Percentiles rank a stretch among this genome's conserved stretches.
Evolutionary conservation across 192 early-diverging fungal genomes (phyloP).

Genomic region (Coemansia sp.): DNA sequence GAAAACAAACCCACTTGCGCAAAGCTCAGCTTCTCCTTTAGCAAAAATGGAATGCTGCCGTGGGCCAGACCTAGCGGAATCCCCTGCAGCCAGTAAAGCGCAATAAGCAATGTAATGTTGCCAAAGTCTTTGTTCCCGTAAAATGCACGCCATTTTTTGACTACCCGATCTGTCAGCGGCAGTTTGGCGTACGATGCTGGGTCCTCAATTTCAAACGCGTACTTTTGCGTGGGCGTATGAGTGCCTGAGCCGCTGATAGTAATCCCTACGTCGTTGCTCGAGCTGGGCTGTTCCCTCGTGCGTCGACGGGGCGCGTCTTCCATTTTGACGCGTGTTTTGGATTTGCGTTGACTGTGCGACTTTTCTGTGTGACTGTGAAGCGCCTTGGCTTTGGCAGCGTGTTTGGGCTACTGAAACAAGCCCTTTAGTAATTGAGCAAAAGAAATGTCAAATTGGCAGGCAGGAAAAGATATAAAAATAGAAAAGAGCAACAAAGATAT

Average conservation of each 20-base stretch:
- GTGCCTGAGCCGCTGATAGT: conserved; percentile 29
- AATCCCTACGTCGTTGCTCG: conserved; percentile 35
- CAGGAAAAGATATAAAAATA: neutral
- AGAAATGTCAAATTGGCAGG: neutral
- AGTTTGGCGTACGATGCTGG: conserved; percentile 23
- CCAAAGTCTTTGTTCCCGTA: conserved; percentile 54
- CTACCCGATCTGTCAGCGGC: conserved; percentile 2
- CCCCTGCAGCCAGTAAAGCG: conserved; percentile 84
- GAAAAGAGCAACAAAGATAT: neutral
- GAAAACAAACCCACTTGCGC: conserved; percentile 92
- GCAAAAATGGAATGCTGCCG: conserved; percentile 89
- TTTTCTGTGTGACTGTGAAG: neutral
- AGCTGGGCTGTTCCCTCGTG: conserved; percentile 19
- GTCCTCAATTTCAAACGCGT: conserved; percentile 50
- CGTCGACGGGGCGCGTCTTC: conserved; percentile 33
- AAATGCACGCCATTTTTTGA: conserved; percentile 26
- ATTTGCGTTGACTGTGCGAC: conserved; percentile 1
- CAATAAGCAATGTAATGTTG: conserved; percentile 53
- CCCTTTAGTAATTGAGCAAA: neutral
- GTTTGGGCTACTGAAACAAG: neutral
- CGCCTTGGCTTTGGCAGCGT: neutral
- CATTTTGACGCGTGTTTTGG: conserved; percentile 16
- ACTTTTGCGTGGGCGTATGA: conserved; percentile 23
- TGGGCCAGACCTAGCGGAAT: conserved; percentile 89
- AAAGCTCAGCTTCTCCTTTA: conserved; percentile 91